Base-by-base conservation (phyloP, 2,329 filamentous ascomycete genomes). In the Ramularia endophylla region DNA sequence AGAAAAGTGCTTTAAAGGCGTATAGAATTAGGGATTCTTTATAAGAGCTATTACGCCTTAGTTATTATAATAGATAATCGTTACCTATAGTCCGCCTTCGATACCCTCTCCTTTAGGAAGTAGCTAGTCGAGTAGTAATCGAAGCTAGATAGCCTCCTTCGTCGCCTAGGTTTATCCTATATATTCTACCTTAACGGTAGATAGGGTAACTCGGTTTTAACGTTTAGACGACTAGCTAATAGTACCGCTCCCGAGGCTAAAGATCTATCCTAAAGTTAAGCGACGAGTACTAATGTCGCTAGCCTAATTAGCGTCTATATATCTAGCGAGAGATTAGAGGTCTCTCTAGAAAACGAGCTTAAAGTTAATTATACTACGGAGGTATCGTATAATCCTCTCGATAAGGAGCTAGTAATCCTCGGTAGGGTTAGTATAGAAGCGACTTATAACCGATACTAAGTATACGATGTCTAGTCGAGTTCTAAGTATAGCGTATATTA, bases 401-500 rank as follows among this genome's bases (percentile, higher is more conserved):
- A 38, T 39, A 5, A 38, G 29, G 15, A 50, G 47, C 27, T 38
- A 42, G 16, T 55, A 44, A 30, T 43, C 20, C 11, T 27, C 22
- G 8, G 20, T 35, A 11, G 36, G 51, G 25, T 55, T 55, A 8
- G 42, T 31, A 11, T 40, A 3, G 25, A 52, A 44, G 9, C 43
- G 37, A 17, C 47, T 50, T 2, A 38, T 32, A 1, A 49, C 13
- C 8, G 47, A 52, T 1, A 54, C 47, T 12, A 49, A 38, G 30
- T 39, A 55, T 13, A 47, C 45, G 7, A 55, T 49, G 35, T 53
- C 51, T 8, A 16, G 20, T 27, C 50, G 41, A 6, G 44, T 53
- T 7, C 49, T 39, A 2, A 56, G 36, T 43, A 56, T 54, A 13
- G 49, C 27, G 36, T 56, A 56, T 43, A 54, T 56, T 1, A 56